Base-by-base conservation (phyloP, 148 eudicot species). In the Rhododendron molle region DNA sequence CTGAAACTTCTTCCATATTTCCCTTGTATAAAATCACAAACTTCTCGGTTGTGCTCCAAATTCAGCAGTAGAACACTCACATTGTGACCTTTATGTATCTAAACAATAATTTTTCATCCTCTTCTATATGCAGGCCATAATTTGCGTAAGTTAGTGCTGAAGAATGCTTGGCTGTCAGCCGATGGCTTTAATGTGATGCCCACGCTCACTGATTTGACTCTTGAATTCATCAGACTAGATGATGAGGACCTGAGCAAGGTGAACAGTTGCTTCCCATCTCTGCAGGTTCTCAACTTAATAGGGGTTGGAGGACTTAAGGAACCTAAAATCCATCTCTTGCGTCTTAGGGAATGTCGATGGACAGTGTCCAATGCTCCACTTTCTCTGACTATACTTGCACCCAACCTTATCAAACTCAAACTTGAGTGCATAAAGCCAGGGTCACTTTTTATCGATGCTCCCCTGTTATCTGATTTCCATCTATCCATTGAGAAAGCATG, bases 131-230 rank as follows among this genome's bases (percentile, higher is more conserved):
- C 92, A 94, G 97, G 97, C 86, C 83, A 84, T 32, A 85, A 83
- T 34, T 92, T 94, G 36, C 28, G 84, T n/a, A 89, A 88, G 86
- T 86, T 94, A 67, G 91, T 86, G 85, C 82, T 93, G 67, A 92
- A 89, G 89, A 93, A 93, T 81, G 92, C 95, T 81, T 94, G 97
- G 97, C 81, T 94, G 65, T 93, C 97, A 3, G 89, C 92, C 67
- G 92, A 92, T 77, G 89, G 89, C 28, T 77, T 94, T 82, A 88
- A 60, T 62, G 86, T 49, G 54, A 88, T 93, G 94, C 87, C 93
- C 72, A 73, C 86, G 76, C 94, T 94, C 81, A 91, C 88, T 26
- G 88, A 85, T 46, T 90, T 94, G 85, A 93, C 94, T 2, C 95
- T 94, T 40, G 95, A 93, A 87, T 92, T 83, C 86, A 84, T 93